Evolutionary conservation across 148 eudicot genomes (phyloP), one percentile per base, ranked within the genome.

Genomic region (Rhododendron ovatum): DNA sequence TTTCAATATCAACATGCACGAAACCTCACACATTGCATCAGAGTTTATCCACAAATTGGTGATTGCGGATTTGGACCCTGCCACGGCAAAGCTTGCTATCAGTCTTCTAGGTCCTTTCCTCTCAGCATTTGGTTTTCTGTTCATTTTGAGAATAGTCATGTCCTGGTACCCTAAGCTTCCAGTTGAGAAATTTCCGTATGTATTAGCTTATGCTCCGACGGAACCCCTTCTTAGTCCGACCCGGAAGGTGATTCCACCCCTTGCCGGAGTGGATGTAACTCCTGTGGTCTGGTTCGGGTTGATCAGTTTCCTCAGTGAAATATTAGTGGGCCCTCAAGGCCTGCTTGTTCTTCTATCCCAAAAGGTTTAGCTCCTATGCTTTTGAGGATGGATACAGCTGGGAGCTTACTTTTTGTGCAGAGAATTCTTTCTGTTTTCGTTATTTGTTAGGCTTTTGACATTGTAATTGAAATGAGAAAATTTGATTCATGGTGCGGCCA

Each of bases 111-210:
- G 99, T 63, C 99, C 99, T 6, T 93, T 94, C 82, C 92, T 97
- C 5, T 94, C 99, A 0, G 98, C 91, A 4, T 94, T 97, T 82
- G 92, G 91, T 2, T 97, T 97, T 86, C 92, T 97, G 18, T 95
- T 97, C 89, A 90, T 97, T 50, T 0, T 92, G 85, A 92, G 99
- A 88, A 97, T 97, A 55, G 96, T 97, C 48, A 97, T 97, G 99
- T 97, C 99, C n/a, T 97, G 99, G 99, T 97, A 97, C 84, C 99
- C 99, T 0, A 97, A 93, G 89, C 95, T 97, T 79, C 99, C 99
- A 0, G 98, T 97, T 57, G 90, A 90, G 12, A 92, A 95, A 87
- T 94, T 97, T 82, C 99, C 99, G 0, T 97, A 93, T 76, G 93
- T 97, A 9, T 50, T 97, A 47, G 99, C 99, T 2, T 97, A 91